Percentiles rank a stretch among this genome's conserved stretches.
Conservation (phyloP, 208 protist genomes). For the Naegleria lovaniensis region DNA sequence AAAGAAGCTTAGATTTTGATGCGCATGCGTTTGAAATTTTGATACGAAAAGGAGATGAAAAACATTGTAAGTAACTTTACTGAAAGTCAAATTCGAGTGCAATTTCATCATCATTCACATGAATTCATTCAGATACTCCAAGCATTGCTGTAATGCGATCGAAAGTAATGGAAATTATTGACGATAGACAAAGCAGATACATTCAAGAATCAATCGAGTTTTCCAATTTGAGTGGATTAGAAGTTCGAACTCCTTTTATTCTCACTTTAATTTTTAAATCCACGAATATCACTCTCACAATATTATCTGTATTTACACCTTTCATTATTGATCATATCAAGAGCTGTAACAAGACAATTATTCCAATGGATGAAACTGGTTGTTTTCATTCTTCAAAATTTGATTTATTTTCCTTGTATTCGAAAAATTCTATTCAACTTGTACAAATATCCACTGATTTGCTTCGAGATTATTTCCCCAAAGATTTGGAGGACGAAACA, state of each 20-base stretch:
- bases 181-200: not conserved
- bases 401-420: not conserved
- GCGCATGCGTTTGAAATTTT: not conserved
- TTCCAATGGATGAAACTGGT: not conserved
- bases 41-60: not conserved
- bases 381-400: not conserved
- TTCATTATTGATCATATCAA: not conserved
- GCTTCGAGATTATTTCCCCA: not conserved
- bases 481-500: not conserved
- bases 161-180: not conserved
- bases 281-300: not conserved
- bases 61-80: not conserved
- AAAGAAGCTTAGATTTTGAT: not conserved
- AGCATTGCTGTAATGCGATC: not conserved
- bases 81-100: not conserved
- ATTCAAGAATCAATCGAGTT: not conserved
- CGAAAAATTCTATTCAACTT: not conserved
- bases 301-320: not conserved
- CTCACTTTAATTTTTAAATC: not conserved
- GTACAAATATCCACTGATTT: not conserved
- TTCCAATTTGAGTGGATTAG: not conserved
- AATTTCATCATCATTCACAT: no score
- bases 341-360: not conserved
- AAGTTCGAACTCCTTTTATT: not conserved
- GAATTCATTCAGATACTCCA: not conserved